Evolutionary conservation across 139 green algal genomes (phyloP).

Genomic region (Chlamydomonas sphaeroides): DNA sequence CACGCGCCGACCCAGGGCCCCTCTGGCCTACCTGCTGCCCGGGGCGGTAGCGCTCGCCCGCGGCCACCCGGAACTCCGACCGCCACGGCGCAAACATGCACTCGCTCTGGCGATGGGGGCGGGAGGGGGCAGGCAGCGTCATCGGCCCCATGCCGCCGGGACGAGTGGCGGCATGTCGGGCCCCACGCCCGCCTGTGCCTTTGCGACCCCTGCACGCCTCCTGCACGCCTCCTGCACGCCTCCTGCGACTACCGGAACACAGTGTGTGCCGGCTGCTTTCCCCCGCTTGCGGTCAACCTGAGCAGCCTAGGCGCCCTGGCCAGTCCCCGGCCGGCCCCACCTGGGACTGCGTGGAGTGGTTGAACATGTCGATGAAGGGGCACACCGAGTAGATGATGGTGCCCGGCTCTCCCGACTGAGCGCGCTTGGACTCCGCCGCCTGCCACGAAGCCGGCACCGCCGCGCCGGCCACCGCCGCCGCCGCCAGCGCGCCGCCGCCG

Average conservation of each 20-base stretch:
- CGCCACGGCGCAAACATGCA: slow-evolving; percentile 9
- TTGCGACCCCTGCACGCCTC: no score
- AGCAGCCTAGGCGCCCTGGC: no score
- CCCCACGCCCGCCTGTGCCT: no score
- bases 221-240: no score
- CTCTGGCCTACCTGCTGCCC: no score
- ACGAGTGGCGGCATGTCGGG: no score
- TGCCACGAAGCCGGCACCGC: slow-evolving; percentile 11
- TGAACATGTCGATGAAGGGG: slow-evolving; percentile 52
- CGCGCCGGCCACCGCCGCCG: background rate
- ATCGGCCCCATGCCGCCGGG: no score
- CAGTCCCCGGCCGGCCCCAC: background rate
- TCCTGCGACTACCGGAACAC: no score
- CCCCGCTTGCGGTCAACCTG: no score
- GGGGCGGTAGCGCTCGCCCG: background rate
- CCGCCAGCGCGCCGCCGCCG: background rate
- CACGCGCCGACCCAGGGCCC: no score
- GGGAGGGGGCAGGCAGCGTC: no score
- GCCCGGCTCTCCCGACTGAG: background rate
- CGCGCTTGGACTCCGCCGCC: slow-evolving; percentile 19
- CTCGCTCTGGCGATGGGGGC: slow-evolving; percentile 31
- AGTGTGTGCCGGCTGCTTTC: no score
- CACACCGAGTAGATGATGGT: slow-evolving; percentile 36
- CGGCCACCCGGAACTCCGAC: background rate
- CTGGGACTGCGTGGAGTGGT: slow-evolving; percentile 26